Conservation (phyloP, 2,329 filamentous ascomycete species). For the Ustulina deusta region DNA sequence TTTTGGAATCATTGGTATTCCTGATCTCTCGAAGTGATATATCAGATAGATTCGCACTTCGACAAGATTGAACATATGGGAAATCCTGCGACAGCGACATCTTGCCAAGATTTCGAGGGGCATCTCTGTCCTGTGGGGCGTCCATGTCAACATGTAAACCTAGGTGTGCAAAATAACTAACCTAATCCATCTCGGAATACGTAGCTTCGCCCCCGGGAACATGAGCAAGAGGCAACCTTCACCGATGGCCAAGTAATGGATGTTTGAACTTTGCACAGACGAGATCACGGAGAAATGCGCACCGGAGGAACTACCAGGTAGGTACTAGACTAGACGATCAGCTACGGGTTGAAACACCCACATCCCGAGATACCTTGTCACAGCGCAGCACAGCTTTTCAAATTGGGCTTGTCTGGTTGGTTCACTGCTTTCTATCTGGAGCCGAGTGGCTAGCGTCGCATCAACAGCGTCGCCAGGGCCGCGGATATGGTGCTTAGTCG, state of each 20-base stretch:
- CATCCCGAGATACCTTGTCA: slow-evolving; percentile 8
- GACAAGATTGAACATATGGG: too few species aligned
- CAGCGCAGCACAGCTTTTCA: slow-evolving; percentile 8
- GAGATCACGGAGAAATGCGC: slow-evolving; percentile 12
- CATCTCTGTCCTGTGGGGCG: too few species aligned
- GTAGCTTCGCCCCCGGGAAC: background rate
- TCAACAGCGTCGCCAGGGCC: background rate
- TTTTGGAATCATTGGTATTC: too few species aligned
- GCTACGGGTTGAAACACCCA: background rate
- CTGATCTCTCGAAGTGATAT: too few species aligned
- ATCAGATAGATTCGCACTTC: too few species aligned
- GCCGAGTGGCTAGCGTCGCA: background rate
- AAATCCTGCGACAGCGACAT: too few species aligned
- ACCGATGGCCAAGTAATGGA: background rate
- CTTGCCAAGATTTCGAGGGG: too few species aligned
- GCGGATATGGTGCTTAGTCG: slow-evolving; percentile 9
- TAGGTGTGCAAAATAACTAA: too few species aligned
- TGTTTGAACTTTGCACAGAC: slow-evolving; percentile 5
- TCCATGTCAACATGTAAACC: too few species aligned
- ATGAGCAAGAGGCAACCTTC: background rate
- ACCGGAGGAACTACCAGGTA: background rate
- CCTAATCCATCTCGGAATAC: background rate
- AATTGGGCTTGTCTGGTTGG: slow-evolving; percentile 14
- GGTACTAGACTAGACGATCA: background rate
- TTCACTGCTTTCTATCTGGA: slow-evolving; percentile 5